These are phyloP conservation scores for Cutaneotrichosporon sp. DNA, from an alignment of 1,284 basidiomycete species.

Conservation along the genomic window DNA sequence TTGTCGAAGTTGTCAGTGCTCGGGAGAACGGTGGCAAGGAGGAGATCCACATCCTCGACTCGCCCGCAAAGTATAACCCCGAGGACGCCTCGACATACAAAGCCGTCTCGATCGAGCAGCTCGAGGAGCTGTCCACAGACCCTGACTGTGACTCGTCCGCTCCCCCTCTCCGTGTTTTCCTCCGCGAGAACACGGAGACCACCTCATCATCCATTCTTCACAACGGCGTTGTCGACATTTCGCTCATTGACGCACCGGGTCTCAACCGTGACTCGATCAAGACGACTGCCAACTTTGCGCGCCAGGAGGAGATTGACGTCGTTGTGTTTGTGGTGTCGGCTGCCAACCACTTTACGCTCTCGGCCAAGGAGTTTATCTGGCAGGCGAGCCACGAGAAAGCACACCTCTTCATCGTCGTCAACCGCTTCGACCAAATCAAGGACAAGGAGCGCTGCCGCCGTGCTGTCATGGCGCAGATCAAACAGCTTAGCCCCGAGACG, in stretches of 20 bases:
- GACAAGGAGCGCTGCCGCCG: constrained; percentile 93
- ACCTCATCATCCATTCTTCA: constrained; percentile 80
- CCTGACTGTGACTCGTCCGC: constrained; percentile 69
- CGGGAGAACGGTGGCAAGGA: constrained; percentile 65
- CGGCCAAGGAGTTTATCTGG: constrained; percentile 90
- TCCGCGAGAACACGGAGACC: constrained; percentile 66
- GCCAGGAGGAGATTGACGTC: constrained; percentile 98
- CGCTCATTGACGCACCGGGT: constrained; percentile 96
- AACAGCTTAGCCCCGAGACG: constrained; percentile 84
- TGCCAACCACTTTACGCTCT: constrained; percentile 98
- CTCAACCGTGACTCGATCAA: constrained; percentile 94
- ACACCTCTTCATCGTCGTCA: constrained; percentile 94
- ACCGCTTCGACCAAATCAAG: constrained; percentile 94
- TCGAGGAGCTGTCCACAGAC: constrained; percentile 72
- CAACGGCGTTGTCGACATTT: constrained; percentile 96
- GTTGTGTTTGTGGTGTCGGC: constrained; percentile 97
- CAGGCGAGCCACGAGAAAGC: constrained; percentile 96
- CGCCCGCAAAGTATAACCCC: constrained; percentile 68
- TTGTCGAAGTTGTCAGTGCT: constrained; percentile 95
- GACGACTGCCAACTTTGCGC: constrained; percentile 93
- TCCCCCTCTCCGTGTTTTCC: constrained; percentile 78
- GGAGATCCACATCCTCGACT: constrained; percentile 50
- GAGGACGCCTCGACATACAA: constrained; percentile 74
- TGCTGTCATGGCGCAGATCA: constrained; percentile 91
- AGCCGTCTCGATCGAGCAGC: constrained; percentile 64